Evolutionary conservation across 1,284 basidiomycete genomes (phyloP).

Genomic region (Tylopilus sp.): DNA sequence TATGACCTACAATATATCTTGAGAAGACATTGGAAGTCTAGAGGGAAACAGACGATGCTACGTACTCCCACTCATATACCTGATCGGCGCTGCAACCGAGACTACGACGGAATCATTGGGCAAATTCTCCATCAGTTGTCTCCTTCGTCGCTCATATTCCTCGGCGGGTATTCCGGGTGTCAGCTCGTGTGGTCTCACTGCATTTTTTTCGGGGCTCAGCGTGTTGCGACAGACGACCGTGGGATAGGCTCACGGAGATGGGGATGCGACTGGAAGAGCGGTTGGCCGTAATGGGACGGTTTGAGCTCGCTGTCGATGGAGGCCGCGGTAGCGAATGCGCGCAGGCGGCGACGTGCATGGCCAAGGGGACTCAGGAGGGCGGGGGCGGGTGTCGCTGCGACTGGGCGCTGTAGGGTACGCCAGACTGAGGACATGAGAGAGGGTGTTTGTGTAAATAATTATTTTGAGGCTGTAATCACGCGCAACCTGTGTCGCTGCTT

Average conservation of each 20-base stretch:
- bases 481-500: constrained; percentile 5
- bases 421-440: constrained; percentile 23
- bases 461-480: constrained; percentile 22
- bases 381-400: not conserved
- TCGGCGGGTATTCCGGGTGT: constrained; percentile 80
- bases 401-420: constrained; percentile 11
- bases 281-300: constrained; percentile 74
- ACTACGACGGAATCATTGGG: constrained; percentile 80
- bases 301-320: constrained; percentile 38
- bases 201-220: constrained; percentile 7
- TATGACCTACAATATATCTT: constrained; percentile 46
- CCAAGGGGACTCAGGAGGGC: not conserved
- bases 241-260: constrained; percentile 56
- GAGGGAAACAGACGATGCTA: constrained; percentile 22
- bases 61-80: constrained; percentile 86
- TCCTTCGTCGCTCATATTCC: constrained; percentile 83
- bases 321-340: constrained; percentile 39
- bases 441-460: constrained; percentile 4
- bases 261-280: constrained; percentile 71
- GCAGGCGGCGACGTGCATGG: constrained; percentile 8
- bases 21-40: constrained; percentile 12
- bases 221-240: not conserved
- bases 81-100: constrained; percentile 75
- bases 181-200: constrained; percentile 61
- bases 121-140: constrained; percentile 70